Conservation (phyloP, 2,329 filamentous ascomycete species). For the Beauveria brongniartii region DNA sequence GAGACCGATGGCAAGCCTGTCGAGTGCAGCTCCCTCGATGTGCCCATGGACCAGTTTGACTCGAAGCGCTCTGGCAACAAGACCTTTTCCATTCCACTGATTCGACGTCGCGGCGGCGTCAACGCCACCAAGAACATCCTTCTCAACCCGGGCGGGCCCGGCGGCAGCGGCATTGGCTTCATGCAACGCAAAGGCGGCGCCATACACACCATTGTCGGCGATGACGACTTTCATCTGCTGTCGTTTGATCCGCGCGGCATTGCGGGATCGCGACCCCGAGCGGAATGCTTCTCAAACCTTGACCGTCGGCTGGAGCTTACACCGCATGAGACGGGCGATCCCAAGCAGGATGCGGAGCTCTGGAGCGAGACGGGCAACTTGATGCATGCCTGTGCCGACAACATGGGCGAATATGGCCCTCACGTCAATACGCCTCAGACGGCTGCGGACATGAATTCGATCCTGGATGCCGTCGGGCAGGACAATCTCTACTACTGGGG, state of each 20-base stretch:
- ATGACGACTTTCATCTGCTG: conserved; percentile 34
- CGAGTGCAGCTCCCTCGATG: conserved; percentile 35
- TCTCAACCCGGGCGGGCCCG: conserved; percentile 41
- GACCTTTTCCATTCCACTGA: conserved; percentile 36
- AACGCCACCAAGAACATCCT: conserved; percentile 36
- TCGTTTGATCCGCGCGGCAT: conserved; percentile 42
- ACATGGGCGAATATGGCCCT: conserved; percentile 3
- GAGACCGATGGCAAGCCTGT: conserved; percentile 25
- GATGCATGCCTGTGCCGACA: conserved; percentile 1
- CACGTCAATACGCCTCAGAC: conserved; percentile 16
- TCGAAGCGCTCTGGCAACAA: conserved; percentile 23
- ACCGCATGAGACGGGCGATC: conserved; percentile 17
- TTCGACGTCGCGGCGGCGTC: conserved; percentile 33
- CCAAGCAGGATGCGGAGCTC: conserved; percentile 26
- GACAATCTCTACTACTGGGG: conserved; percentile 32
- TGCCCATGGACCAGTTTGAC: conserved; percentile 40
- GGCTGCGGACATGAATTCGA: conserved; percentile 21
- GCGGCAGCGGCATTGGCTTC: conserved; percentile 33
- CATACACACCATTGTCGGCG: conserved; percentile 30
- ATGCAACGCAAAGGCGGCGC: conserved; percentile 28
- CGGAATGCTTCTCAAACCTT: conserved; percentile 31
- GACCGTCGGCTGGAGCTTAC: conserved; percentile 24
- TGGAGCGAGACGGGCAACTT: conserved; percentile 33
- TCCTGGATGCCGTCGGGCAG: conserved; percentile 32
- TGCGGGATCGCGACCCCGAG: conserved; percentile 21